Conservation (phyloP, 176 grass and related monocot species). For the Eleusine indica region DNA sequence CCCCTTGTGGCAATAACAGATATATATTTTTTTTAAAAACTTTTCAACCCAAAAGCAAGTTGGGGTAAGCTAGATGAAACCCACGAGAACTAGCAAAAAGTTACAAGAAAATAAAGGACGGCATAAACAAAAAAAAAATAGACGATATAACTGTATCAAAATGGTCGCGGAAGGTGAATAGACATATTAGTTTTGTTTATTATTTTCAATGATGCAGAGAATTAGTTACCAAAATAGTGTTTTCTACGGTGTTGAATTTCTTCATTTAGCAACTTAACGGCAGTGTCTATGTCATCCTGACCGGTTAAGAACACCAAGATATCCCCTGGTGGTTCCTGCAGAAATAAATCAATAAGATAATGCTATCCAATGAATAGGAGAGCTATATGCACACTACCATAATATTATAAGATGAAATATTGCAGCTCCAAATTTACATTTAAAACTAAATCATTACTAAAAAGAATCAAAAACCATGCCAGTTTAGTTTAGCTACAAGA, state of each 20-base stretch:
- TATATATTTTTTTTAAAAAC: background rate
- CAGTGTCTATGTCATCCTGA: constrained; percentile 91
- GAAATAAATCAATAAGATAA: background rate
- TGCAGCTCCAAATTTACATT: constrained; percentile 25
- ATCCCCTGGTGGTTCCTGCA: constrained; percentile 86
- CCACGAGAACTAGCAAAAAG: background rate
- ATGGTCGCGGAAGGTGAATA: background rate
- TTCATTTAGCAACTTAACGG: constrained; percentile 75
- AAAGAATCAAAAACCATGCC: background rate
- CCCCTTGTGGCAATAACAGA: background rate
- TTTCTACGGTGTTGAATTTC: constrained; percentile 56
- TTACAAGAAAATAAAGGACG: background rate
- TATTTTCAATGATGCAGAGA: constrained; percentile 20
- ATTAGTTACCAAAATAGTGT: constrained; percentile 57
- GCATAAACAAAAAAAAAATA: background rate
- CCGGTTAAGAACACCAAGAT: constrained; percentile 96
- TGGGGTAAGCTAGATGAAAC: background rate
- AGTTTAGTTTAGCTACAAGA: background rate
- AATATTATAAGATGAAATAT: background rate
- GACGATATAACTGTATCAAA: background rate
- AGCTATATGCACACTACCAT: background rate
- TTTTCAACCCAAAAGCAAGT: background rate
- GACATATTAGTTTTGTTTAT: constrained; percentile 24
- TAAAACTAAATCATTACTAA: constrained; percentile 5
- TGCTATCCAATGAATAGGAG: background rate